These are phyloP conservation scores for Solanum paucissectum DNA, from an alignment of 257 asterid species.

Conservation along the genomic window DNA sequence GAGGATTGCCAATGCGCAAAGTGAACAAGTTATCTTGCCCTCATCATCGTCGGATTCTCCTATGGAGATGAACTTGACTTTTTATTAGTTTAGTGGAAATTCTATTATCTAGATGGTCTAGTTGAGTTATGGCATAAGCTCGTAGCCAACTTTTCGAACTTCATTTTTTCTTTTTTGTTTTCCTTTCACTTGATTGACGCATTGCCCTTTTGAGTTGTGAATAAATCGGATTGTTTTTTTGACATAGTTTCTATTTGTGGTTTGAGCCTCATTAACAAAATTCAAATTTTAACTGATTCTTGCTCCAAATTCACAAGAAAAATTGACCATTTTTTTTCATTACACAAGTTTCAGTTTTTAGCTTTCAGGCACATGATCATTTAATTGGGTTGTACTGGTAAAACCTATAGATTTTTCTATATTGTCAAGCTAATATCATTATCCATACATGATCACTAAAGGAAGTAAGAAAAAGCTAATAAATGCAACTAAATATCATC, in stretches of 20 bases:
- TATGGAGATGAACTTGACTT: slow-evolving; percentile 17
- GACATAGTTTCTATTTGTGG: background rate
- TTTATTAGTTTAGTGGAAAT: background rate
- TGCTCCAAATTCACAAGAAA: background rate
- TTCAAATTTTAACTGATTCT: background rate
- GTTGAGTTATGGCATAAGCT: background rate
- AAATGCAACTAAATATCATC: background rate
- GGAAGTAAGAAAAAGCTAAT: background rate
- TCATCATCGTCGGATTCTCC: slow-evolving; percentile 35
- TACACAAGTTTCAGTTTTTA: background rate
- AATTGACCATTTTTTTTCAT: background rate
- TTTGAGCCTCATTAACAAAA: background rate
- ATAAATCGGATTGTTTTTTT: background rate
- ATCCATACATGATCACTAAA: background rate
- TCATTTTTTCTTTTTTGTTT: background rate
- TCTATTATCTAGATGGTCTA: background rate
- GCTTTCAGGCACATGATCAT: background rate
- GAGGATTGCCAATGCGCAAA: slow-evolving; percentile 33
- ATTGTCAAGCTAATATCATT: background rate
- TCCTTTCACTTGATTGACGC: background rate
- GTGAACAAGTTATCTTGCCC: slow-evolving; percentile 45
- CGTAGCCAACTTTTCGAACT: background rate
- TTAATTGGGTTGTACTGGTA: background rate
- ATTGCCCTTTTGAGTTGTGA: background rate
- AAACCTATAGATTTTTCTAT: too few species aligned